Conservation (phyloP, 2,329 filamentous ascomycete genomes). For the Penicillium sp. region DNA sequence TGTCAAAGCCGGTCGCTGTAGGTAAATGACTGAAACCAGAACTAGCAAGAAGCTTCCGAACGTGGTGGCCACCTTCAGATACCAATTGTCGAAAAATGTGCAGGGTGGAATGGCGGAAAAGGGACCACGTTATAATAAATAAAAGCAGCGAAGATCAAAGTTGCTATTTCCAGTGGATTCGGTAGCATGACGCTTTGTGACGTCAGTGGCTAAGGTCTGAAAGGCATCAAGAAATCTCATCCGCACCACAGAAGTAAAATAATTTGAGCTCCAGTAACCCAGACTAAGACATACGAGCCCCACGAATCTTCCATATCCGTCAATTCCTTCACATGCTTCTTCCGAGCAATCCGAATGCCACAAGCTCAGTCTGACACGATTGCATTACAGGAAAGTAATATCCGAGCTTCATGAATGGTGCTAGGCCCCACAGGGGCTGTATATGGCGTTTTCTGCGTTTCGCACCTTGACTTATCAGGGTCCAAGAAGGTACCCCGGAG, state of each 20-base stretch:
- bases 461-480: too few relatives aligned
- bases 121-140: too few relatives aligned
- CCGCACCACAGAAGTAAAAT: neutral
- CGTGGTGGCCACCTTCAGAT: too few relatives aligned
- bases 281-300: too few relatives aligned
- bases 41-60: too few relatives aligned
- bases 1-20: neutral
- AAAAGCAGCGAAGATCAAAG: too few relatives aligned
- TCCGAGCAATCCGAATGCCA: neutral
- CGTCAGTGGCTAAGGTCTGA: constrained; percentile 12
- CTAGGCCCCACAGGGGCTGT: neutral
- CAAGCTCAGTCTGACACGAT: neutral
- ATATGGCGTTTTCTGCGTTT: neutral
- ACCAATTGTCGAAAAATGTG: too few relatives aligned
- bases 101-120: neutral
- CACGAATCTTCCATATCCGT: too few relatives aligned
- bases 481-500: neutral
- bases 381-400: neutral
- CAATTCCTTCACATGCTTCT: too few relatives aligned
- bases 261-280: too few relatives aligned
- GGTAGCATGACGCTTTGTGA: neutral
- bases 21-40: neutral
- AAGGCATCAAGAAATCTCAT: neutral
- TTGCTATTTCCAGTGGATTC: neutral
- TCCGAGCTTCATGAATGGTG: neutral